A percentile compares a stretch with the other conserved stretches of the same genome.
Evolutionary conservation across 2,329 filamentous ascomycete species (phyloP).

Genomic region (Aspergillus fructus): DNA sequence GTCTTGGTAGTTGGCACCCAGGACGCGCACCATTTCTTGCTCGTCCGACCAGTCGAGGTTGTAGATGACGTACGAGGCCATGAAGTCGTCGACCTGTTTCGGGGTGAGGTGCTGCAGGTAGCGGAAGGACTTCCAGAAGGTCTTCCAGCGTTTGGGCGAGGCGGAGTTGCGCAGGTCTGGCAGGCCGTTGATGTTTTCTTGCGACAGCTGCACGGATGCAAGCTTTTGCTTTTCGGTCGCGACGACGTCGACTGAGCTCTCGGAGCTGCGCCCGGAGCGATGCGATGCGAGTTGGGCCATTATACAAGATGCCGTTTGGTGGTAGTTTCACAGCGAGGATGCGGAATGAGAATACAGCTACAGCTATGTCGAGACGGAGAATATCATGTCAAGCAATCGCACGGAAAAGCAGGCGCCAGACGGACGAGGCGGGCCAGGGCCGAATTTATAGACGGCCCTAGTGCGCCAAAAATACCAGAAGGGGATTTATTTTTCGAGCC

Average conservation of each 20-base stretch:
- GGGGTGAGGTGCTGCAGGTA: conserved; percentile 51
- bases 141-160: conserved; percentile 51
- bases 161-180: conserved; percentile 45
- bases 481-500: conserved; percentile 9
- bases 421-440: conserved; percentile 7
- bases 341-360: background rate
- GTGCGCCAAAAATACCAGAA: conserved; percentile 1
- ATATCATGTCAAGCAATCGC: background rate
- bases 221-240: conserved; percentile 26
- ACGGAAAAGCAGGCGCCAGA: background rate
- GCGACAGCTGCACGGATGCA: conserved; percentile 6
- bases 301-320: background rate
- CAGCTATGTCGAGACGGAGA: background rate
- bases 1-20: conserved; percentile 52
- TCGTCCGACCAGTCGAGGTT: conserved; percentile 57
- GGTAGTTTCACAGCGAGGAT: no score
- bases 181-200: conserved; percentile 3
- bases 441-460: conserved; percentile 21
- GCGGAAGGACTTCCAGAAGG: conserved; percentile 52
- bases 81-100: conserved; percentile 55
- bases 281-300: conserved; percentile 23
- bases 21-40: conserved; percentile 47
- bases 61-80: conserved; percentile 58
- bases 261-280: conserved; percentile 26
- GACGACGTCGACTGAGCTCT: conserved; percentile 27